Base-by-base conservation (phyloP, 2,329 filamentous ascomycete genomes). In the Colletotrichum sp. region DNA sequence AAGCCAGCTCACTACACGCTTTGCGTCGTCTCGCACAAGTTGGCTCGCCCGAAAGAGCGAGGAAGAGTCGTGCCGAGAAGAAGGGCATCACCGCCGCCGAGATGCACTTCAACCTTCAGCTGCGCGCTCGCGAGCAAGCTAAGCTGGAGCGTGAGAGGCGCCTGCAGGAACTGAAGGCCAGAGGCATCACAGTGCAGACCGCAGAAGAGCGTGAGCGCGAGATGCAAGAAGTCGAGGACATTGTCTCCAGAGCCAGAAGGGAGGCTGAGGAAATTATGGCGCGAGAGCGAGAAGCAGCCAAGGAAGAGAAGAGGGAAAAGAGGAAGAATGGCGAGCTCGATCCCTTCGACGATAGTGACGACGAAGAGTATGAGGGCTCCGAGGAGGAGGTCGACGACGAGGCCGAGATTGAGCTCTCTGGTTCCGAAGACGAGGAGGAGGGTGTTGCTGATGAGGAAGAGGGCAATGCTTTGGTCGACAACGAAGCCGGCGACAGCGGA, bases 191-290 rank as follows among this genome's bases (percentile, higher is more conserved):
- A 28, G 89, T 99, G 21, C 94, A 96, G 83, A 98, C 95, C 1
- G 92, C 93, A 3, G 96, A 98, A 84, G 96, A 99, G 83, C 92
- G 95, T 24, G 94, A 96, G 81, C 91, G 92, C 39, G 94, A 98
- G 82, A 92, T 95, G 83, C 92, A 94, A 73, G 92, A 96, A 75
- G 92, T 98, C 15, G 97, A 99, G 80, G 94, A 98, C 81, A 90
- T 99, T 76, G 91, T 99, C 30, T 94, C 96, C 64, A 96, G 93
- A 80, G 96, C 96, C 24, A 90, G 96, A 73, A 89, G 92, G 77
- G 95, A 99, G 82, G 96, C 93, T 3, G 91, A 94, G 60, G 93
- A 94, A 79, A 93, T 99, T 66, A 94, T 93, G 84, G 92, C 94
- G 80, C 89, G 92, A 65, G 97, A 99, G 85, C 92, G 92, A 78